A percentile compares a stretch with the other conserved stretches of the same genome.
phyloP scores from a whole-genome alignment of 2,329 filamentous ascomycete species.

The Colletotrichum scovillei region DNA sequence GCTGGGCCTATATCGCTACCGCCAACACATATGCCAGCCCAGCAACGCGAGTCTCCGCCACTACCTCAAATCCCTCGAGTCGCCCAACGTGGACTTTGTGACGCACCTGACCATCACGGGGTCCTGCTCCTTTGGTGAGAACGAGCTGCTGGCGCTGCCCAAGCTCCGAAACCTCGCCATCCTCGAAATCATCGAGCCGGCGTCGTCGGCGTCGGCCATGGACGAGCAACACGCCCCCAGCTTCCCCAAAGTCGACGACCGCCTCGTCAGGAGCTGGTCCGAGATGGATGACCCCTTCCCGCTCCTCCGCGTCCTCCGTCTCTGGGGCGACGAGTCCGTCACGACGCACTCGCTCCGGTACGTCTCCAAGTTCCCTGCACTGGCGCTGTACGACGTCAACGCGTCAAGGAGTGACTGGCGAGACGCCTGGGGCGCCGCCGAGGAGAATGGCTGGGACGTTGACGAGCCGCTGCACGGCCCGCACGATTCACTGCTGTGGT shows the following conservation, averaged over 20 bases:
- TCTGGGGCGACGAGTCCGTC: constrained; percentile 55
- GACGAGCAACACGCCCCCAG: constrained; percentile 39
- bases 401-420: constrained; percentile 51
- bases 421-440: constrained; percentile 38
- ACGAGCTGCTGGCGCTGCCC: constrained; percentile 54
- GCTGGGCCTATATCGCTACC: constrained; percentile 51
- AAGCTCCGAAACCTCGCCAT: constrained; percentile 59
- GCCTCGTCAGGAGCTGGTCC: constrained; percentile 59
- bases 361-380: constrained; percentile 54
- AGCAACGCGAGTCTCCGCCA: constrained; percentile 44
- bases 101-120: constrained; percentile 54
- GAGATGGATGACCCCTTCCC: constrained; percentile 56
- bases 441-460: constrained; percentile 48
- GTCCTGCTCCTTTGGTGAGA: constrained; percentile 46
- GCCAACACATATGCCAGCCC: constrained; percentile 53
- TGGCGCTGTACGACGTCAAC: constrained; percentile 58
- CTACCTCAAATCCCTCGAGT: constrained; percentile 53
- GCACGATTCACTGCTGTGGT: constrained; percentile 48
- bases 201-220: not conserved
- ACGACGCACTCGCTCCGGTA: constrained; percentile 54
- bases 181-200: constrained; percentile 58
- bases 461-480: constrained; percentile 39
- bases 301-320: constrained; percentile 56
- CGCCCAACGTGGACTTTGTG: constrained; percentile 51
- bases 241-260: constrained; percentile 56